phyloP scores from a whole-genome alignment of 2,329 filamentous ascomycete genomes.

The Aspergillus quadricinctus region DNA sequence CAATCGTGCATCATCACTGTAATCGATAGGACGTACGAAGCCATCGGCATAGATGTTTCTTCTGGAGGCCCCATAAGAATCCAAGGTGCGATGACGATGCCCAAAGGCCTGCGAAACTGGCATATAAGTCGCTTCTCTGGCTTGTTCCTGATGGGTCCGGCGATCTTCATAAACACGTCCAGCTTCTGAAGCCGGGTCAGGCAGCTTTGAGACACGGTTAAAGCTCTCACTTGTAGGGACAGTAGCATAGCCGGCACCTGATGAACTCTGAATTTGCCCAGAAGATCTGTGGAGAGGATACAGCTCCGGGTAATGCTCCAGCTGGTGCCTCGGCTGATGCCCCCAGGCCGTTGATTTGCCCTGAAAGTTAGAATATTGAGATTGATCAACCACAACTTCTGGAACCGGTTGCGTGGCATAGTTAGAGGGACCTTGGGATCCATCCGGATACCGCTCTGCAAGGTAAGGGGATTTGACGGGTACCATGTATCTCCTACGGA shows the following conservation, averaged over 20 bases:
- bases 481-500: slow-evolving; percentile 21
- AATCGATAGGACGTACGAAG: slow-evolving; percentile 33
- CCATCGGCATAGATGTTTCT: slow-evolving; percentile 33
- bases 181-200: slow-evolving; percentile 11
- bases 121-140: slow-evolving; percentile 5
- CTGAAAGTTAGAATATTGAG: slow-evolving; percentile 12
- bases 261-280: slow-evolving; percentile 8
- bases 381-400: slow-evolving; percentile 15
- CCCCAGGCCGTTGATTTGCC: slow-evolving; percentile 13
- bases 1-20: slow-evolving; percentile 19
- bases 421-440: slow-evolving; percentile 9
- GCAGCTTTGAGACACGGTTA: slow-evolving; percentile 13
- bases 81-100: slow-evolving; percentile 13
- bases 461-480: slow-evolving; percentile 15
- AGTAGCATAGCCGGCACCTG: slow-evolving; percentile 13
- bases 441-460: slow-evolving; percentile 16
- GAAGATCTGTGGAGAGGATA: slow-evolving; percentile 7
- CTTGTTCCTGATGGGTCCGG: slow-evolving; percentile 14
- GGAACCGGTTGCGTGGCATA: slow-evolving; percentile 13
- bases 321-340: not conserved
- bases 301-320: slow-evolving; percentile 7
- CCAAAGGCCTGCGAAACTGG: slow-evolving; percentile 12
- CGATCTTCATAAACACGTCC: slow-evolving; percentile 16
- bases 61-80: slow-evolving; percentile 14
- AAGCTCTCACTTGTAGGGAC: slow-evolving; percentile 15